Evolutionary conservation across 345 rosid species (phyloP).

Genomic region (Melaleuca quinquenervia): DNA sequence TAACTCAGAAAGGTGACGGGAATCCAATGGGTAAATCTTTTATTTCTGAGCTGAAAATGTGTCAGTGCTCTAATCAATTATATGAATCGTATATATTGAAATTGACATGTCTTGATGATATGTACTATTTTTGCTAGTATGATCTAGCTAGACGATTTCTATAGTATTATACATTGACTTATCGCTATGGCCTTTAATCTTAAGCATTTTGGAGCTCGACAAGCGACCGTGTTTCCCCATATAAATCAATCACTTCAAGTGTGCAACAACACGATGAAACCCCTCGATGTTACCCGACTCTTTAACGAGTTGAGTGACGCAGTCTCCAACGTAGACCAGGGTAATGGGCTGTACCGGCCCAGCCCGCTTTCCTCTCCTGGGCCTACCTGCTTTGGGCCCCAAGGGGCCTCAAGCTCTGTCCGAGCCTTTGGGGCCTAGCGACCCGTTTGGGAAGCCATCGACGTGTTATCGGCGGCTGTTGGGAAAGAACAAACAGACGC

Average conservation of each 20-base stretch:
- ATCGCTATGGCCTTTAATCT: no score
- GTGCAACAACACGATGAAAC: no score
- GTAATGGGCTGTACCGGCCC: neutral
- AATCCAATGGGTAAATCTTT: no score
- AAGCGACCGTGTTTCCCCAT: no score
- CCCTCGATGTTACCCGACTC: neutral
- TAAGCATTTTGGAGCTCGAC: no score
- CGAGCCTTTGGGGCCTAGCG: neutral
- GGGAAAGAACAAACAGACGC: neutral
- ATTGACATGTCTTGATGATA: neutral
- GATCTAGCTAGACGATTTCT: no score
- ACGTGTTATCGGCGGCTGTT: neutral
- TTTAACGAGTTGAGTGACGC: neutral
- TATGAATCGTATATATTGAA: neutral
- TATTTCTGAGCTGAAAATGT: no score
- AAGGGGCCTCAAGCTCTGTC: neutral
- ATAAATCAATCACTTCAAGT: neutral
- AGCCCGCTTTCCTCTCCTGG: neutral
- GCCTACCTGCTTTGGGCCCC: neutral
- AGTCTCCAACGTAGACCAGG: neutral
- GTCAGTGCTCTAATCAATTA: no score
- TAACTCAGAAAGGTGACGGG: no score
- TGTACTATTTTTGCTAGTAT: no score
- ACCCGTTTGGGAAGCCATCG: neutral
- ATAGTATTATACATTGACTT: no score